These are phyloP conservation scores for Phellopilus nigrolimitatus DNA, from an alignment of 1,284 basidiomycete species.

Conservation along the genomic window DNA sequence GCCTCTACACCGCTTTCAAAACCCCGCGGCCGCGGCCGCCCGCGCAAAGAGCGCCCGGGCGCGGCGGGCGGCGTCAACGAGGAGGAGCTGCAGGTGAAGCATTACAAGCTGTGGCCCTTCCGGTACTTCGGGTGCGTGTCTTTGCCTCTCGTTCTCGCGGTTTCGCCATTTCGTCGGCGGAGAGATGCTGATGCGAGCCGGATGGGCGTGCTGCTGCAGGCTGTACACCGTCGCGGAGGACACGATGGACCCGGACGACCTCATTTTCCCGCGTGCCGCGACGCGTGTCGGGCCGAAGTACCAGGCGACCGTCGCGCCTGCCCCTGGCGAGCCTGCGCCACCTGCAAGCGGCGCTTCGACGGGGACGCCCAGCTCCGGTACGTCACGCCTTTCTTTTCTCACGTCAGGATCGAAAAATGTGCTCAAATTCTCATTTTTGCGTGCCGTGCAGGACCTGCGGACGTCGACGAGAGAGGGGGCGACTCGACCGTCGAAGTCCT, in stretches of 20 bases:
- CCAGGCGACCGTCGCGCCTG: constrained; percentile 64
- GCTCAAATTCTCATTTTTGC: not conserved
- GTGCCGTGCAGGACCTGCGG: constrained; percentile 21
- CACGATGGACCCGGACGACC: constrained; percentile 90
- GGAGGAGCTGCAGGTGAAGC: constrained; percentile 70
- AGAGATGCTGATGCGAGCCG: constrained; percentile 5
- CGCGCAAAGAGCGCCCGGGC: constrained; percentile 53
- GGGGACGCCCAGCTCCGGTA: not conserved
- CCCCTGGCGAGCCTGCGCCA: constrained; percentile 33
- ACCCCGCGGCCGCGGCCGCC: constrained; percentile 58
- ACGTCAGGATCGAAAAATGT: no score
- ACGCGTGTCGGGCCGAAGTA: constrained; percentile 86
- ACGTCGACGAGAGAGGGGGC: constrained; percentile 56
- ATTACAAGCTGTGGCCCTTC: constrained; percentile 94
- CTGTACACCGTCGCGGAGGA: constrained; percentile 89
- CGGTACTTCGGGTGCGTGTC: constrained; percentile 86
- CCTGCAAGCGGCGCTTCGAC: not conserved
- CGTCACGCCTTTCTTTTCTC: not conserved
- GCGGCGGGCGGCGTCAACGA: constrained; percentile 60
- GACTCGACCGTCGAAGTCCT: constrained; percentile 67
- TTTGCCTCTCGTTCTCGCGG: no score
- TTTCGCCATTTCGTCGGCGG: not conserved
- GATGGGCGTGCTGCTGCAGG: constrained; percentile 35
- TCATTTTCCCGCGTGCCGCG: constrained; percentile 88
- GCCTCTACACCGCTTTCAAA: no score